phyloP scores from a whole-genome alignment of 495 filamentous ascomycete genomes.

The Cairneyella variabilis region DNA sequence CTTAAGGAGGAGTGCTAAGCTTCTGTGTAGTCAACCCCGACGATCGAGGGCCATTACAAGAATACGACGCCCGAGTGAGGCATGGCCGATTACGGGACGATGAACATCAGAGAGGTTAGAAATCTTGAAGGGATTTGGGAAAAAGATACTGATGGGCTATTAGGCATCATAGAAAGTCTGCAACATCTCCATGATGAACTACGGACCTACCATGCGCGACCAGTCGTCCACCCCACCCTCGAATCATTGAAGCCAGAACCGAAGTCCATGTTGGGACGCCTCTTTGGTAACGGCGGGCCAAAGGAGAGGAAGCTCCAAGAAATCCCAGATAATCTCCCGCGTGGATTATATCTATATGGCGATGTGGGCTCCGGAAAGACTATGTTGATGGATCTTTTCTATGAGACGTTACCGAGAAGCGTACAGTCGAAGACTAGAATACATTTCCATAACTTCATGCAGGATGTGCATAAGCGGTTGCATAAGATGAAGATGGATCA shows the following conservation, averaged over 20 bases:
- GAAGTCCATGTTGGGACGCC: conserved; percentile 64
- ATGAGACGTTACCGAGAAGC: conserved; percentile 80
- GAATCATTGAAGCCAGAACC: conserved; percentile 57
- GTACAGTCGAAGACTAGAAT: conserved; percentile 88
- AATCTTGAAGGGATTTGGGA: not conserved
- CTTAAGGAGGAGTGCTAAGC: not conserved
- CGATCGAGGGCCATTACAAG: conserved; percentile 65
- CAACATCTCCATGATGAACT: conserved; percentile 88
- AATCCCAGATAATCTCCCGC: conserved; percentile 71
- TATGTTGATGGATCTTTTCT: conserved; percentile 99
- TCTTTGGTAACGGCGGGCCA: conserved; percentile 53
- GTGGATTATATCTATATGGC: conserved; percentile 91
- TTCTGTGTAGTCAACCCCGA: conserved; percentile 23
- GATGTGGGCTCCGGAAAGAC: conserved; percentile 98
- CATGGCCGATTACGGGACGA: conserved; percentile 75
- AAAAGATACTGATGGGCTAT: conserved; percentile 11
- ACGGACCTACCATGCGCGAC: conserved; percentile 63
- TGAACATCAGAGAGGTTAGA: conserved; percentile 79
- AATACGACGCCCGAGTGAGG: conserved; percentile 80
- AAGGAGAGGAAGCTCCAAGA: conserved; percentile 38
- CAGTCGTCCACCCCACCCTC: conserved; percentile 71
- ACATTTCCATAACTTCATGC: conserved; percentile 99
- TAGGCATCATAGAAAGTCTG: conserved; percentile 81
- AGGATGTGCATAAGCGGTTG: conserved; percentile 90
- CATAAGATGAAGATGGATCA: conserved; percentile 86